Base-by-base conservation (phyloP, 805 yeast genomes). In the Cyberlindnera bimundalis region DNA sequence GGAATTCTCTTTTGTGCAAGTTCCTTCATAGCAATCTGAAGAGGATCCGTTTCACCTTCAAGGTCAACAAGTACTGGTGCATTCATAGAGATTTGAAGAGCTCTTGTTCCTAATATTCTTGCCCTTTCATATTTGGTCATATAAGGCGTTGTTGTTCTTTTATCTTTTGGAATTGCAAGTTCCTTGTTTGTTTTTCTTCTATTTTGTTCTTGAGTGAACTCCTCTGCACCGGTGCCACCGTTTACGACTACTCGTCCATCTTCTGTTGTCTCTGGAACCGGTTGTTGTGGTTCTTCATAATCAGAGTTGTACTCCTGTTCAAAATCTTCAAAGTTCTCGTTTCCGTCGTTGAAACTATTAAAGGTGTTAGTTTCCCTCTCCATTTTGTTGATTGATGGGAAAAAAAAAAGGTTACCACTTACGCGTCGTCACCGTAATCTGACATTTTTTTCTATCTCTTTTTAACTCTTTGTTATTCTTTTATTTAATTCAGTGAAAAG, bases 71-170 rank as follows among this genome's bases (percentile, higher is more conserved):
- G 76, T 3, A 93, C 98, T 2, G 99, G 99, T 1, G 99, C 99
- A 61, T 93, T 93, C 86, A 93, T 85, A 20, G 97, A 88, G 56
- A 93, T 91, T 66, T 93, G 99, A 50, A 93, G 70, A 2, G 99
- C 99, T 56, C 99, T 78, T 10, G 99, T 93, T 20, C 99, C 99
- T 57, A 93, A 75, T 46, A 93, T 88, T 69, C 99, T 79, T 7
- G 99, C 99, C 55, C 97, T 78, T 71, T 93, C 99, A 64, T 93
- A 93, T 61, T 95, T 93, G 43, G 99, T 93, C 98, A 93, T 90
- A 63, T 91, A 93, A 39, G 99, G 99, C 5, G 99, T 93, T 12
- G 99, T 93, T 20, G 89, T 76, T 65, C 99, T 79, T 50, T 85
- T 70, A 17, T 87, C 96, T 53, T 78, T 86, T 42, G 96, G 85